Evolutionary conservation across 768 basidiomycete species (phyloP).

Genomic region (Brasilioporus rufonigricans): DNA sequence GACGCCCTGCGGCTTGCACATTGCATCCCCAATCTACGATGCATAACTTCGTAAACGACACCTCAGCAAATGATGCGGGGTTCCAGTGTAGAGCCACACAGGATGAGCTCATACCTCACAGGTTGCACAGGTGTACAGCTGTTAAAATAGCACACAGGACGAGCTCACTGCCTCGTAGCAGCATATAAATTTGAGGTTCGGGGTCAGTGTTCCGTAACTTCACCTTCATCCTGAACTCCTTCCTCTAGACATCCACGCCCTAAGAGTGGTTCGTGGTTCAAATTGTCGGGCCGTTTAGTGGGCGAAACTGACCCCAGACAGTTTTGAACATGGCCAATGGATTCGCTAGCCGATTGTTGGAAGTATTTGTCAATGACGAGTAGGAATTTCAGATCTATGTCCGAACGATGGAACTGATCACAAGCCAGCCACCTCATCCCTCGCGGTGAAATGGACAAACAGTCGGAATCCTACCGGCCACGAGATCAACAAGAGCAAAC

Average conservation of each 20-base stretch:
- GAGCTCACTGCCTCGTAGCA: too few relatives aligned
- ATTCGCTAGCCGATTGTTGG: not conserved
- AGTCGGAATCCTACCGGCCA: not conserved
- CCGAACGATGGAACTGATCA: not conserved
- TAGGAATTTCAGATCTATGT: not conserved
- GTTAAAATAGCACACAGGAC: too few relatives aligned
- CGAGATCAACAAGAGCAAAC: not conserved
- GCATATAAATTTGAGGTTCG: not conserved
- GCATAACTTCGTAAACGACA: too few relatives aligned
- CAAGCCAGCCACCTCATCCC: not conserved
- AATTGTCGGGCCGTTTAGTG: not conserved
- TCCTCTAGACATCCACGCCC: not conserved
- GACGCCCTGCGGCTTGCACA: too few relatives aligned
- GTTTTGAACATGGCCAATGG: not conserved
- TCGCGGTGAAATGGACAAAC: not conserved
- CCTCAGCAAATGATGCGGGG: not conserved
- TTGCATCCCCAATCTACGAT: too few relatives aligned
- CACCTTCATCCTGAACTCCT: not conserved
- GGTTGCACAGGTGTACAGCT: not conserved
- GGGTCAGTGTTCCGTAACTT: not conserved
- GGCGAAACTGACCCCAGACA: not conserved
- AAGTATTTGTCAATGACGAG: not conserved
- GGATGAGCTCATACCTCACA: not conserved
- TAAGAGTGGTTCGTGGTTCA: not conserved
- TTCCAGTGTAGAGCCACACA: not conserved